Percentiles rank a stretch among this genome's conserved stretches.
phyloP scores from a whole-genome alignment of 2,329 filamentous ascomycete genomes.

The Sclerotinia nivalis region DNA sequence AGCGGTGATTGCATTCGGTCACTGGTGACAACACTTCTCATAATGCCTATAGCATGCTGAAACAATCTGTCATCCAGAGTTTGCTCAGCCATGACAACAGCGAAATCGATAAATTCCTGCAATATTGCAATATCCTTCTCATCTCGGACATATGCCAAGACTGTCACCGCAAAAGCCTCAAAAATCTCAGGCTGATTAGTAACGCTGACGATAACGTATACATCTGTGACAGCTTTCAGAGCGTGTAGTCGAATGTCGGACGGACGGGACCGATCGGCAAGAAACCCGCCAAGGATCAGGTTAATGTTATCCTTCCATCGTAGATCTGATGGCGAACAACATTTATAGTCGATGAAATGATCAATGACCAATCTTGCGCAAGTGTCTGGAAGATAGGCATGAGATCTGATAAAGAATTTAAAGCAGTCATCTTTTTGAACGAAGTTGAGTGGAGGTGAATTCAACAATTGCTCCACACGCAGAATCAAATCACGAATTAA shows the following conservation, averaged over 20 bases:
- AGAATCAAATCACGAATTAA: conserved; percentile 38
- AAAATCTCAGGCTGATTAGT: conserved; percentile 59
- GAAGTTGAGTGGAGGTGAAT: conserved; percentile 51
- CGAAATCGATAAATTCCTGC: conserved; percentile 63
- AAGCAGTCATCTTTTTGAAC: conserved; percentile 67
- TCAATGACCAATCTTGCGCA: conserved; percentile 64
- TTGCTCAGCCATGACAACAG: conserved; percentile 60
- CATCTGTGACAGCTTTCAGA: conserved; percentile 57
- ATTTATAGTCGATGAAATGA: conserved; percentile 67
- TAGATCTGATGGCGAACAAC: conserved; percentile 69
- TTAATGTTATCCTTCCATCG: conserved; percentile 66
- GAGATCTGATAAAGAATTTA: conserved; percentile 63
- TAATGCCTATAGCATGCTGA: conserved; percentile 54
- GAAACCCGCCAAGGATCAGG: conserved; percentile 62
- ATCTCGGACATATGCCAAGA: conserved; percentile 60
- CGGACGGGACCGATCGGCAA: conserved; percentile 61
- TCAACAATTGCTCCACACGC: conserved; percentile 41
- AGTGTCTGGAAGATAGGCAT: conserved; percentile 63
- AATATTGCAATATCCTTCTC: conserved; percentile 68
- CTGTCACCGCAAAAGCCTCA: conserved; percentile 58
- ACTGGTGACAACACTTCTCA: conserved; percentile 52
- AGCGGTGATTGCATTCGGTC: conserved; percentile 49
- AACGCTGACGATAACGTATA: conserved; percentile 49
- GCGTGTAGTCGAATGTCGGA: conserved; percentile 63
- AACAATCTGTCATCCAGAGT: conserved; percentile 61